Evolutionary conservation across 2,329 filamentous ascomycete species (phyloP), one percentile per base, ranked within the genome.

Genomic region (Curvularia sp.): DNA sequence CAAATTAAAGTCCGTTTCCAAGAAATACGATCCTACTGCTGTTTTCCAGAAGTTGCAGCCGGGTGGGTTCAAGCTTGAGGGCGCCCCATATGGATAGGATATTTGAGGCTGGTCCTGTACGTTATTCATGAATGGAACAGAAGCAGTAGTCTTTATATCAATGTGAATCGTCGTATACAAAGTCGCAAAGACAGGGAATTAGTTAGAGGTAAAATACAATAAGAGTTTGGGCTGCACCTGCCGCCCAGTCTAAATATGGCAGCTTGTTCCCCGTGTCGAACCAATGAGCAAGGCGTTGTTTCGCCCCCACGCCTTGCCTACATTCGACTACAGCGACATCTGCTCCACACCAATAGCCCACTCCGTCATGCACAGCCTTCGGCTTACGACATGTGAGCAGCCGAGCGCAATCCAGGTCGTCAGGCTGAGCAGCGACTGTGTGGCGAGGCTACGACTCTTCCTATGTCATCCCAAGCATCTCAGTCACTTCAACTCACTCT

Each of bases 21-120:
- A 60, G 28, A 68, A 66, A 46, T 68, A 68, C 30, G 69, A 71
- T 44, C 69, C 67, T 0, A 50, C 42, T 4, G 58, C 43, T 26
- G 57, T 71, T 1, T 71, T 71, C 39, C 62, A 68, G 57, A 69
- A 51, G 48, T 15, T 71, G 41, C 63, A 59, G 58, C 62, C 64
- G 0, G 67, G 67, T 12, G 64, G 61, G 12, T 70, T 62, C 39
- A 70, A 67, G 10, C 59, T 70, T 24, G 60, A 63, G 13, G 67
- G 67, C 1, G 59, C 65, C 20, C 65, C 68, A 5, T 57, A 46
- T 28, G 57, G 49, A 7, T 53, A 60, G 39, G 47, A 31, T 2
- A 39, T 44, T 6, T 28, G 42, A 28, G 26, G n/a, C 43, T n/a
- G n/a, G 1, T 31, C 9, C n/a, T 12, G 24, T 12, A 12, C n/a